Evolutionary conservation across 2,329 filamentous ascomycete genomes (phyloP), one percentile per base, ranked within the genome.

Genomic region (Cordyceps cicadae): DNA sequence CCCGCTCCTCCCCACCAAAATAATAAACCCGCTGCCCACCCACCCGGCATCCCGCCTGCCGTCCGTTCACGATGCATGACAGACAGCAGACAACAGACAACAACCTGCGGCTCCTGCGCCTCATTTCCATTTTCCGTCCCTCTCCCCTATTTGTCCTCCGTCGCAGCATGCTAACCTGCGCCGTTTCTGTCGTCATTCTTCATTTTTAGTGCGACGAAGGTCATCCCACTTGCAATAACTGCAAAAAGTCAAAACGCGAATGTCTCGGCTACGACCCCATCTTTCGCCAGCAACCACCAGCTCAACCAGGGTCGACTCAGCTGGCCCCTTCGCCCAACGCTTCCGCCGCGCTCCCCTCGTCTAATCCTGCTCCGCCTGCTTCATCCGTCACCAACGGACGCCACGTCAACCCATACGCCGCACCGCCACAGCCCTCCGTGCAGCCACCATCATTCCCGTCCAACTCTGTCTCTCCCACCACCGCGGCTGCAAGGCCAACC

Each of bases 161-260:
- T 24, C 43, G 9, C 19, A 19, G 17, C 29, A 49, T 43, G 37
- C 59, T 61, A 53, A 55, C 46, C n/a, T 54, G 34, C 39, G 29
- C 53, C 53, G 15, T 62, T 60, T 56, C 64, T 54, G 67, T 72
- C 19, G 68, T 69, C 67, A 53, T 63, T 62, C 66, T 61, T 59
- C 66, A 63, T 64, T 63, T 67, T 66, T 73, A 97, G 94, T 99
- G 94, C 77, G 94, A 97, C 83, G 94, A 99, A 80, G 87, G 86
- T 63, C 92, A 96, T 74, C 94, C 94, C 24, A 87, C 88, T 63
- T 99, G 94, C 80, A 87, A 91, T 76, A 91, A 94, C 71, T 94
- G 90, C 77, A 87, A 88, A 70, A 94, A 94, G 74, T 92, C 88
- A 67, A 94, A 93, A 76, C 89, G 90, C 70, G 89, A 93, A 69